Percentiles rank a stretch among this genome's conserved stretches.
Conservation (phyloP, 305 asterid species). For the Vinca major region DNA sequence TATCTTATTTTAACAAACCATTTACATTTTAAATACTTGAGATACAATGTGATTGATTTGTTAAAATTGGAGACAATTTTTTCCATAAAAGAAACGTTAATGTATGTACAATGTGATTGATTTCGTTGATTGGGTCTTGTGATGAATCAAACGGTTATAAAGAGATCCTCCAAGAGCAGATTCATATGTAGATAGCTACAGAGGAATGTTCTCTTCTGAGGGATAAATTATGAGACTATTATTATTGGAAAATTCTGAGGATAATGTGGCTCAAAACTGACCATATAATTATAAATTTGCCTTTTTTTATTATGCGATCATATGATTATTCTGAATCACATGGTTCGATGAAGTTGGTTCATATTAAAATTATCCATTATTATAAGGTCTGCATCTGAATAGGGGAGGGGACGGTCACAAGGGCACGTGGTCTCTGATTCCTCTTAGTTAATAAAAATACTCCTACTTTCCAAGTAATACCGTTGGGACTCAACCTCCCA, state of each 20-base stretch:
- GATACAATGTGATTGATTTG: too few species aligned
- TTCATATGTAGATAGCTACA: slow-evolving; percentile 12
- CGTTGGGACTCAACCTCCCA: slow-evolving; percentile 50
- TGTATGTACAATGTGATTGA: background rate
- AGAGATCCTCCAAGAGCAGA: background rate
- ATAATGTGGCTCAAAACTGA: too few species aligned
- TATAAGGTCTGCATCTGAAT: slow-evolving; percentile 9
- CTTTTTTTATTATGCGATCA: too few species aligned
- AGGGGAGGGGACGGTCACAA: slow-evolving; percentile 23
- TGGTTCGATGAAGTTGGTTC: too few species aligned
- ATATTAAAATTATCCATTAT: too few species aligned
- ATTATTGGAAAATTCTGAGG: too few species aligned
- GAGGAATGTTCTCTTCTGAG: slow-evolving; percentile 34
- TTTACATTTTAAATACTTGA: too few species aligned
- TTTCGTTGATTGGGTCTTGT: background rate
- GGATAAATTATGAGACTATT: slow-evolving; percentile 20
- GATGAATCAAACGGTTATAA: slow-evolving; percentile 27
- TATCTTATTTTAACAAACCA: too few species aligned
- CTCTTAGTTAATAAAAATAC: slow-evolving; percentile 39
- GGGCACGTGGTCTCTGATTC: slow-evolving; percentile 85
- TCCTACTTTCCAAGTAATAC: slow-evolving; percentile 45
- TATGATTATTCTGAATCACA: too few species aligned
- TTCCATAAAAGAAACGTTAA: too few species aligned
- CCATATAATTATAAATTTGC: too few species aligned
- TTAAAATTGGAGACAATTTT: too few species aligned